Conservation (phyloP, 192 early-diverging fungal species). For the Piromyces sp. region DNA sequence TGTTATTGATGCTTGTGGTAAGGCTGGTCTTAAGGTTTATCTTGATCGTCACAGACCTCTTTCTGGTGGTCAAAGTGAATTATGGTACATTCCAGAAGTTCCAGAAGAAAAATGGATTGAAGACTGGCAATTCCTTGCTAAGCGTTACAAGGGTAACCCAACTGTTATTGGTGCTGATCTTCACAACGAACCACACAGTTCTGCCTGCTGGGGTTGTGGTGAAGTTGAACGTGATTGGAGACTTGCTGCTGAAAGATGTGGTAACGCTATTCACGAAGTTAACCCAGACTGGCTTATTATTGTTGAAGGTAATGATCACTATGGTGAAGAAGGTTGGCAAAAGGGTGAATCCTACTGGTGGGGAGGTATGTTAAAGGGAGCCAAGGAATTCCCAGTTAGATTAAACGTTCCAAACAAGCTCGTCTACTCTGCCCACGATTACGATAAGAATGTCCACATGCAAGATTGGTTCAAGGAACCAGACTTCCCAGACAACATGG, state of each 20-base stretch:
- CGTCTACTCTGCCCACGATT: conserved; percentile 7
- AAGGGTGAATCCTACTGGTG: conserved; percentile 8
- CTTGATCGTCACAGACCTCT: conserved; percentile 10
- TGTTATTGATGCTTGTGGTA: conserved; percentile 10
- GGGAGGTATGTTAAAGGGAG: conserved; percentile 7
- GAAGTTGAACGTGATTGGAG: neutral
- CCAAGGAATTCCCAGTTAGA: conserved; percentile 2
- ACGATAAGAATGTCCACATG: neutral
- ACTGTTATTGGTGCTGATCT: conserved; percentile 10
- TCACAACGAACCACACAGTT: no score
- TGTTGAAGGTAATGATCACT: neutral
- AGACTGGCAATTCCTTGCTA: conserved; percentile 12
- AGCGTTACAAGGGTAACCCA: conserved; percentile 7
- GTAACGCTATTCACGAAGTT: conserved; percentile 8
- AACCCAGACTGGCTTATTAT: neutral
- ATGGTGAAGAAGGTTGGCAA: no score
- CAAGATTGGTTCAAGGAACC: neutral
- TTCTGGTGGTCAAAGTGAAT: conserved; percentile 5
- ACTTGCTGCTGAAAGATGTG: neutral
- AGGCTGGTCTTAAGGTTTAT: conserved; percentile 5
- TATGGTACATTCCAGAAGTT: conserved; percentile 10
- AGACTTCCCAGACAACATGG: neutral
- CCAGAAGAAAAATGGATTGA: conserved; percentile 11
- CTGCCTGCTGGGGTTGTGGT: neutral
- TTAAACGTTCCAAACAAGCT: conserved; percentile 11